Evolutionary conservation across 768 basidiomycete species (phyloP), one percentile per base, ranked within the genome.

Genomic region (Trametes maxima): DNA sequence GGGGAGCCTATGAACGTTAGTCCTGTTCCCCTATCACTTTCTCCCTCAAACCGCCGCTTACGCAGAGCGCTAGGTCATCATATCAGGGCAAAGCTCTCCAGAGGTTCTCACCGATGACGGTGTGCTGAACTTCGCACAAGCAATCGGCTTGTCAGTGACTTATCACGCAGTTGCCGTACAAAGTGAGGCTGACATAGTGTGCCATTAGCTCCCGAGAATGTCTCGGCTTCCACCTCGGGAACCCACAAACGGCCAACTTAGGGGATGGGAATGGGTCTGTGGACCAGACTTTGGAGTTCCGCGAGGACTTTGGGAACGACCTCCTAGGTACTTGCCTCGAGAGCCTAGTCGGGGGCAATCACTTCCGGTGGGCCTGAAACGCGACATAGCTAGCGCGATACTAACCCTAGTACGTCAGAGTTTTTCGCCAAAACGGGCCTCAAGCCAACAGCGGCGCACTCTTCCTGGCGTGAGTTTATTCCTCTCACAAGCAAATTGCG

Each of bases 11-110:
- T 83, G 67, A 77, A 86, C 71, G 82, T 79, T 51, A 49, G 65
- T 47, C 28, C n/a, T n/a, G 43, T 11, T n/a, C 13, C 28, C 19
- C 21, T 22, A 19, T 60, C 57, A 49, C 6, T 43, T 2, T 13
- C 25, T 21, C 21, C 45, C 1, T 17, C 21, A 11, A 2, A 3
- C 17, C 5, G 6, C 4, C 19, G 33, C 51, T 50, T 22, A 65
- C 21, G 13, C 11, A 0, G 8, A 10, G 2, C 19, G 5, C 5
- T 50, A 80, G 80, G 76, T 89, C 46, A 87, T 90, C 62, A 81
- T 89, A 52, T 89, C 88, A 1, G 86, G 82, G 0, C 65, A 78
- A 49, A 88, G 86, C 67, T 85, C 85, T 17, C 73, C 82, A 0
- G 74, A 39, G 0, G 85, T 88, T 12, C 78, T 88, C 54, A 86